Base-by-base conservation (phyloP, 176 grass and related monocot genomes). In the Areca catechu region DNA sequence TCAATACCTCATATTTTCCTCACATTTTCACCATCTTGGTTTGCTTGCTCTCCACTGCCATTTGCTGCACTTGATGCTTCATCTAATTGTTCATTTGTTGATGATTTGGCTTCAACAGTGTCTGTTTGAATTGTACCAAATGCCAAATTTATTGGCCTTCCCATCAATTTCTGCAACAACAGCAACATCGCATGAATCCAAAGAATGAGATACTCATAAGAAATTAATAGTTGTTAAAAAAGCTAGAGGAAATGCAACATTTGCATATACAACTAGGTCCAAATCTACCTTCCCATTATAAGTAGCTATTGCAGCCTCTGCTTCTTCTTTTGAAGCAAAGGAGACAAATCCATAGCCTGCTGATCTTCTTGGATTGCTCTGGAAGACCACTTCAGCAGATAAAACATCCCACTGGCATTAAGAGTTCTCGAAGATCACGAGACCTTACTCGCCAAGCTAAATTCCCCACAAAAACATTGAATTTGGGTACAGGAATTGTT, bases 301-400 rank as follows among this genome's bases (percentile, higher is more conserved):
- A 49, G 74, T 72, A 66, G 83, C 61, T 51, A 97, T 91, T 61
- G 86, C 86, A 22, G 88, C 64, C 54, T 88, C 92, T 55, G 83
- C 86, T 6, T 78, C 78, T 62, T 97, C 86, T 74, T 85, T 84
- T 10, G 86, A 85, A n/a, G 78, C 74, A 66, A 88, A 97, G 19
- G 86, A 75, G 67, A 90, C 68, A 76, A 91, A 97, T 47, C 77
- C 92, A 56, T 90, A 97, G 21, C 92, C 92, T 49, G 92, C 83
- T 43, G 92, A 85, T 67, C 80, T 85, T 73, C 92, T 88, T 24
- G 86, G 86, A 66, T 72, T 82, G 43, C 62, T 91, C 48, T 97
- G 78, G 50, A 82, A 97, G 63, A 97, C 74, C 51, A 97, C 70
- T 76, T 97, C 76, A 75, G 72, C 75, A 66, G 92, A 91, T 70